Base-by-base conservation (phyloP, 148 eudicot genomes). In the Tetragonia tetragonoides region DNA sequence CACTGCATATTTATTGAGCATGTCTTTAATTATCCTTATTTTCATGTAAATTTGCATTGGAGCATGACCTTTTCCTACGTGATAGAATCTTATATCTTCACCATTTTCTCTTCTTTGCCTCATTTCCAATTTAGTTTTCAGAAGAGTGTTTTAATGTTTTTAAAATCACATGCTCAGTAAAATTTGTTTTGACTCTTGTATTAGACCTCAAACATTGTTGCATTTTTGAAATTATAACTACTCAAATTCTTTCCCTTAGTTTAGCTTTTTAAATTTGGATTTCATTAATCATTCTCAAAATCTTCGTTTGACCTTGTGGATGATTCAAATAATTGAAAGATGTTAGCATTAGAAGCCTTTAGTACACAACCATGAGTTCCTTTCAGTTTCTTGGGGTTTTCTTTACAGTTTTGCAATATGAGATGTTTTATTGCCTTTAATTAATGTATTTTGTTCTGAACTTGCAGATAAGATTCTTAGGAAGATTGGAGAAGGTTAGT, bases 401-500 rank as follows among this genome's bases (percentile, higher is more conserved):
- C 21, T 16, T 18, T 18, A 14, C 39, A 14, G 1, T 46, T 67
- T 73, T 41, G 7, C 38, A 56, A 15, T 44, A 15, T 41, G 59
- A 38, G 23, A 10, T 8, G 10, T 56, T 24, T 65, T 61, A 17
- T 28, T 49, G 38, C 47, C 61, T 47, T 64, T 78, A 41, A 78
- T 68, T 77, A 34, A 40, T 56, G 3, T 24, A 41, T 66, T 51
- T 64, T 80, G 23, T 38, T 56, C 28, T 79, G 54, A 37, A 28
- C 46, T 5, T 82, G 84, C 90, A 91, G 95, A 91, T 84, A 91
- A 89, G 79, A 91, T 91, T 62, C 83, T 83, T 75, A 87, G 86
- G 77, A 91, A 91, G 88, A 88, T 91, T 78, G 96, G 96, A 77
- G 96, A 91, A 88, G 95, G 93, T 88, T 61, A 61, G 79, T 82